Conservation (phyloP, 352 stramenopile species). For the Phytophthora cryptogea region DNA sequence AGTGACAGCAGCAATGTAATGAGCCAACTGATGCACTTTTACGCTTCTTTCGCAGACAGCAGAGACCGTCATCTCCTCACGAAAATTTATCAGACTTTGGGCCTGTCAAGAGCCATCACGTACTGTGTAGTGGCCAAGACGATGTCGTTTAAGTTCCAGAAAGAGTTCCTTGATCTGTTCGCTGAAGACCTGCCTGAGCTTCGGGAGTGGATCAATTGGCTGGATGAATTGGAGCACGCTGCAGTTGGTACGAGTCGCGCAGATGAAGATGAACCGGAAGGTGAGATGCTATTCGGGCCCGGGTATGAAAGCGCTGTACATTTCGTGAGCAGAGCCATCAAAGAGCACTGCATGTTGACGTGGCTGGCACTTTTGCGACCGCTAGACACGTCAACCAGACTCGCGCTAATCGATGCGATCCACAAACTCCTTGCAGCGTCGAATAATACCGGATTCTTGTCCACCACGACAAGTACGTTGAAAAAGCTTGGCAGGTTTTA, state of each 20-base stretch:
- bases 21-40: conserved; percentile 43
- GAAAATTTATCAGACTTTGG: conserved; percentile 62
- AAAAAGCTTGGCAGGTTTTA: conserved; percentile 65
- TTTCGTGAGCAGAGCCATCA: conserved; percentile 48
- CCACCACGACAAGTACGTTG: conserved; percentile 31
- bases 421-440: conserved; percentile 24
- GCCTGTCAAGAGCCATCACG: conserved; percentile 29
- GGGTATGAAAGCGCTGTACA: conserved; percentile 31
- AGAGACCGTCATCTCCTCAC: conserved; percentile 50
- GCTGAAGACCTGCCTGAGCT: conserved; percentile 44
- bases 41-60: conserved; percentile 46
- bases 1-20: conserved; percentile 10
- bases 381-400: conserved; percentile 27
- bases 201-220: conserved; percentile 57
- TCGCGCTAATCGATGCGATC: conserved; percentile 41
- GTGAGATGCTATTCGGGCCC: conserved; percentile 3
- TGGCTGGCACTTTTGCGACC: conserved; percentile 54
- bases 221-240: conserved; percentile 31
- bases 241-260: conserved; percentile 6
- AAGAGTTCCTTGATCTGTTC: conserved; percentile 65
- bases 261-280: conserved; percentile 1
- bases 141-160: conserved; percentile 50
- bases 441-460: conserved; percentile 4
- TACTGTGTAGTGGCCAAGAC: conserved; percentile 48
- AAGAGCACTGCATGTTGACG: conserved; percentile 47